A percentile compares a stretch with the other conserved stretches of the same genome.
These are phyloP conservation scores for Amoeboaphelidium protococcarum DNA, from an alignment of 371 early-diverging fungal species.

Conservation along the genomic window DNA sequence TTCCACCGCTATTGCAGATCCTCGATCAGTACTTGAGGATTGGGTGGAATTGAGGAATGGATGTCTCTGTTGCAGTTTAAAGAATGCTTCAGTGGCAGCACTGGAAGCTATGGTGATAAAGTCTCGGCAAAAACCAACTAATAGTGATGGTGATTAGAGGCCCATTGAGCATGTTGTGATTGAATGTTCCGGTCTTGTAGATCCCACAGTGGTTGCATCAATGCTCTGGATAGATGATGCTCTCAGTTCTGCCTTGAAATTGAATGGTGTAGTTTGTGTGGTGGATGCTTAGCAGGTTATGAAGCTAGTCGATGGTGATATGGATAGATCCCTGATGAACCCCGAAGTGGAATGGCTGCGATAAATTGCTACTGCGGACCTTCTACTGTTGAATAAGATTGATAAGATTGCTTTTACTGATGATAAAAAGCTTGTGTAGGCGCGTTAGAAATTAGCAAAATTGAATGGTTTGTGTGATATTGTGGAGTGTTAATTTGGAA, in stretches of 20 bases:
- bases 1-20: too few species aligned
- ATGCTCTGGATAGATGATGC: background rate
- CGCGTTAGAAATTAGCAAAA: background rate
- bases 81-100: background rate
- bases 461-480: background rate
- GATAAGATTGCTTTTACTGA: background rate
- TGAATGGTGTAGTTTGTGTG: background rate
- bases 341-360: too few species aligned
- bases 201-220: background rate
- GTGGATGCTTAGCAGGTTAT: background rate
- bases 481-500: background rate
- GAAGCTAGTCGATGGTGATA: background rate
- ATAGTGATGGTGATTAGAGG: background rate
- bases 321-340: background rate
- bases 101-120: background rate
- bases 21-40: too few species aligned
- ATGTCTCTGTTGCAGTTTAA: background rate
- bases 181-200: background rate
- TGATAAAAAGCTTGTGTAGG: background rate
- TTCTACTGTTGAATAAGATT: background rate
- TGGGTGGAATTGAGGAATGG: background rate
- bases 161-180: background rate
- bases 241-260: background rate
- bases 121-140: too few species aligned
- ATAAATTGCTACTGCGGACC: background rate